phyloP scores from a whole-genome alignment of 2,329 filamentous ascomycete genomes.

The Ophiocordyceps camponoti-floridani region DNA sequence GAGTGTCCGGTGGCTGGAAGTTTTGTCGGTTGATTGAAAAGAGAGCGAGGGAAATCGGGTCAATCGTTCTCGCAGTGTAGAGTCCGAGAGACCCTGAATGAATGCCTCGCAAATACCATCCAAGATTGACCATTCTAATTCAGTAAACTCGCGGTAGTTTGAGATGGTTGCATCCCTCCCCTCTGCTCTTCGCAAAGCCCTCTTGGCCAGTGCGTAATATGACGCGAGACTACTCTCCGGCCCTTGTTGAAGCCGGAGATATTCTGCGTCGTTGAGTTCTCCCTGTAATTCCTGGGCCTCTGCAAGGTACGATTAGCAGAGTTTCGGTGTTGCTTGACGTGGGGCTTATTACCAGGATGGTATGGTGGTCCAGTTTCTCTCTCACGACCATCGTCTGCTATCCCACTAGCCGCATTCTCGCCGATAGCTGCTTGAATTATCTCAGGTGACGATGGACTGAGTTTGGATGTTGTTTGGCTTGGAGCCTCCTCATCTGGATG shows the following conservation, averaged over 20 bases:
- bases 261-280: conserved; percentile 3
- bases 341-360: conserved; percentile 8
- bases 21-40: conserved; percentile 10
- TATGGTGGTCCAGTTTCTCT: conserved; percentile 5
- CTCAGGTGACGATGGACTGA: conserved; percentile 1
- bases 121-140: conserved; percentile 27
- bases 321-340: conserved; percentile 1
- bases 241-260: conserved; percentile 21
- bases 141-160: conserved; percentile 22
- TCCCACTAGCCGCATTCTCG: conserved; percentile 17
- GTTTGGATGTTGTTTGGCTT: conserved; percentile 1
- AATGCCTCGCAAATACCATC: conserved; percentile 35
- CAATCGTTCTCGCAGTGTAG: conserved; percentile 25
- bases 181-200: conserved; percentile 27
- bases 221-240: conserved; percentile 20
- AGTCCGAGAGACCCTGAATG: conserved; percentile 32
- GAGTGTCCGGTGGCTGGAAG: conserved; percentile 26
- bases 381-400: conserved; percentile 17
- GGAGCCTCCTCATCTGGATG: conserved; percentile 8
- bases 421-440: conserved; percentile 14
- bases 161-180: conserved; percentile 31
- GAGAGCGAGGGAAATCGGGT: conserved; percentile 27
- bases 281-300: conserved; percentile 1
- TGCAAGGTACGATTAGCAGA: conserved; percentile 1
- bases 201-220: conserved; percentile 31